These are phyloP conservation scores for Isabelozyma rhagii DNA, from an alignment of 805 yeast species.

Conservation along the genomic window DNA sequence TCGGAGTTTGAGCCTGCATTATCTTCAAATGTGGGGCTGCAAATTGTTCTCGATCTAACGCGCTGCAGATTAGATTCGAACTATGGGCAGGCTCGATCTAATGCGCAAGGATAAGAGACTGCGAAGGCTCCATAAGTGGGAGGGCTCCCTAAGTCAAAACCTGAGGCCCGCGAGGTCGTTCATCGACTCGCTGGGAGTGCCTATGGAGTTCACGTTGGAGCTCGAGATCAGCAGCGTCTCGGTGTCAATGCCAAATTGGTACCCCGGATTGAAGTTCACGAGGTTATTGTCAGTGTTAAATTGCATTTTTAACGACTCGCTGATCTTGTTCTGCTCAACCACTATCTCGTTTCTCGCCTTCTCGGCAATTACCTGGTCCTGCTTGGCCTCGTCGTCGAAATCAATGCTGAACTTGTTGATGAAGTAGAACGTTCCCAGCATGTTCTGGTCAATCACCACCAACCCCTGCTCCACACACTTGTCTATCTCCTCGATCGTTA, in stretches of 20 bases:
- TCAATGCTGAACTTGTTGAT: slow-evolving; percentile 34
- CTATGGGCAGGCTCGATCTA: too few relatives aligned
- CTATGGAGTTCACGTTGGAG: neutral
- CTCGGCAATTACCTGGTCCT: slow-evolving; percentile 4
- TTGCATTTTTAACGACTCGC: slow-evolving; percentile 6
- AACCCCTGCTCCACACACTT: slow-evolving; percentile 54
- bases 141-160: neutral
- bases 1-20: neutral
- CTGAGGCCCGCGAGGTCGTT: neutral
- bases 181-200: neutral
- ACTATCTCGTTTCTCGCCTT: slow-evolving; percentile 11
- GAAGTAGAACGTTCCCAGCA: slow-evolving; percentile 64
- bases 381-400: slow-evolving; percentile 7
- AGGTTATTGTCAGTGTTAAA: slow-evolving; percentile 8
- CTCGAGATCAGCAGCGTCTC: neutral
- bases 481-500: slow-evolving; percentile 63
- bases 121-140: too few relatives aligned
- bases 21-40: neutral
- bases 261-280: slow-evolving; percentile 10
- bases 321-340: slow-evolving; percentile 15
- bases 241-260: slow-evolving; percentile 5
- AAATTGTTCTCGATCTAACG: too few relatives aligned
- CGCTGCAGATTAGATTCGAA: too few relatives aligned
- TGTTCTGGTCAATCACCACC: slow-evolving; percentile 64
- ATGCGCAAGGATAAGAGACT: too few relatives aligned